Conservation (phyloP, 2,329 filamentous ascomycete species). For the Fusarium albosuccineum region DNA sequence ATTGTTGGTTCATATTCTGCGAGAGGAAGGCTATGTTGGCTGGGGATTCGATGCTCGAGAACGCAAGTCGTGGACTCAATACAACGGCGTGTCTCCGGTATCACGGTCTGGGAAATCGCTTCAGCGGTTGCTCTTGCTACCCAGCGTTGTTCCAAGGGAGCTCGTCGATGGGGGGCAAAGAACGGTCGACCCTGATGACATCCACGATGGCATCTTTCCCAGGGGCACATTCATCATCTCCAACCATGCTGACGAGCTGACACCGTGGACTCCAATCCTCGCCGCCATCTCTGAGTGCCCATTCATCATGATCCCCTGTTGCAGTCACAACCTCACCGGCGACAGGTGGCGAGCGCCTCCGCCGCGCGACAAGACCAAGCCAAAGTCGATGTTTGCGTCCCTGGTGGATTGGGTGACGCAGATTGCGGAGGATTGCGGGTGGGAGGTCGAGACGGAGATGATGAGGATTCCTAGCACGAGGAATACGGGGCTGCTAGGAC, state of each 20-base stretch:
- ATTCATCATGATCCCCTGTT: constrained; percentile 96
- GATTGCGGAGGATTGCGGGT: constrained; percentile 80
- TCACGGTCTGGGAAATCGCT: constrained; percentile 53
- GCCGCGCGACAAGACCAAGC: constrained; percentile 63
- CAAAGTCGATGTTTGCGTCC: constrained; percentile 82
- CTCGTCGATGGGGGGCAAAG: constrained; percentile 27
- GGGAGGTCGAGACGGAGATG: constrained; percentile 83
- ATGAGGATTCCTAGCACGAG: constrained; percentile 92
- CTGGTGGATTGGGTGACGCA: constrained; percentile 82
- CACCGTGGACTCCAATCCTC: constrained; percentile 93
- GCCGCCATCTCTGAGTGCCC: constrained; percentile 80
- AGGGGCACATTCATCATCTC: constrained; percentile 90
- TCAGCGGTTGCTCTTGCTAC: constrained; percentile 63
- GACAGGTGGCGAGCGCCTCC: constrained; percentile 76
- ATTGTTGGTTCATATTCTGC: constrained; percentile 85
- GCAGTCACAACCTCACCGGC: constrained; percentile 88
- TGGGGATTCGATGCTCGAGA: constrained; percentile 93
- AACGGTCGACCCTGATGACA: constrained; percentile 28
- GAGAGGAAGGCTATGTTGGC: constrained; percentile 83
- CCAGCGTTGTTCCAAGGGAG: constrained; percentile 53
- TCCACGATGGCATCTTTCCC: constrained; percentile 76
- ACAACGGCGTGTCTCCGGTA: constrained; percentile 57
- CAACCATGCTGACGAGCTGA: constrained; percentile 97
- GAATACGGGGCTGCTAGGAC: constrained; percentile 84
- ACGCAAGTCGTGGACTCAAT: constrained; percentile 86